Conservation (phyloP, 345 rosid species). For the Salix viminalis region DNA sequence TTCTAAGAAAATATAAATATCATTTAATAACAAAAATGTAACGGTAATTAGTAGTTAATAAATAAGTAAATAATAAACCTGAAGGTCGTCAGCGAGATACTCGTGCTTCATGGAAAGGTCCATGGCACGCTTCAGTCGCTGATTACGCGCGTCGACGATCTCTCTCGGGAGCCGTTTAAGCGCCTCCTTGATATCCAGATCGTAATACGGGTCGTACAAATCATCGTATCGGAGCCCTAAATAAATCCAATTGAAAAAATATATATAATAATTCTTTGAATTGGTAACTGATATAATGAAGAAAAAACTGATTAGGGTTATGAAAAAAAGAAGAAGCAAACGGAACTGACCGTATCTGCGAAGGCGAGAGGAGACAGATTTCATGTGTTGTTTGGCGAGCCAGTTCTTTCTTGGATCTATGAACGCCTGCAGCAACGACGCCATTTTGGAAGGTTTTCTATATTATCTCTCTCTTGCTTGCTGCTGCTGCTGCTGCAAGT, state of each 20-base stretch:
- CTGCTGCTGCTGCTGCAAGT: neutral
- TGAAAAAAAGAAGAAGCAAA: neutral
- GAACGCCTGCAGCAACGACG: constrained; percentile 44
- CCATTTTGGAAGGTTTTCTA: constrained; percentile 20
- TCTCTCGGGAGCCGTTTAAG: constrained; percentile 81
- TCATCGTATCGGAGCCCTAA: constrained; percentile 90
- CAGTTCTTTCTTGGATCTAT: constrained; percentile 70
- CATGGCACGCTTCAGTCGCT: constrained; percentile 98
- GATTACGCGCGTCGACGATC: constrained; percentile 84
- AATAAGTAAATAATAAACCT: constrained; percentile 34
- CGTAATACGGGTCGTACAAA: constrained; percentile 75
- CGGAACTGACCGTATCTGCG: constrained; percentile 48
- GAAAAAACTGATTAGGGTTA: constrained; percentile 18
- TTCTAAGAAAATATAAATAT: neutral
- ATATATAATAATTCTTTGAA: neutral
- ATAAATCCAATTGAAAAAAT: neutral
- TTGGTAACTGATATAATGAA: neutral
- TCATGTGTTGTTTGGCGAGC: constrained; percentile 74
- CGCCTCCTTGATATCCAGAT: constrained; percentile 83
- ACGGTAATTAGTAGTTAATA: neutral
- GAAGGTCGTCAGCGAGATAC: constrained; percentile 74
- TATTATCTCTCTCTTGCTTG: neutral
- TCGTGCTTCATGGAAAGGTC: constrained; percentile 98
- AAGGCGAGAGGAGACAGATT: constrained; percentile 61
- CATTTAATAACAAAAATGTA: neutral